Base-by-base conservation (phyloP, 306 rosid genomes). In the Quercus aquifolioides region DNA sequence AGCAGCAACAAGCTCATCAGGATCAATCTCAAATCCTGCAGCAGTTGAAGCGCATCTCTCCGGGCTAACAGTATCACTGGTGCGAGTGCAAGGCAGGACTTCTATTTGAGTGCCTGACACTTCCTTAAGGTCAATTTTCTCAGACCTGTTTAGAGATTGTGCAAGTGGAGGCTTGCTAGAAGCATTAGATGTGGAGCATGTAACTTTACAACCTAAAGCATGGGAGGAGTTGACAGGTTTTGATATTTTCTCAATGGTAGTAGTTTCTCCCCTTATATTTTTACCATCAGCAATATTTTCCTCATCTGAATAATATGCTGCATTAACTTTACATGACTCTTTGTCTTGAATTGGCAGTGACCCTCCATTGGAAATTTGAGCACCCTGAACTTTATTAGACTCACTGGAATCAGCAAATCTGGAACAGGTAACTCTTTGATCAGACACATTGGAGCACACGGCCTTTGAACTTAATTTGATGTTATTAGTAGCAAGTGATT, bases 61-160 rank as follows among this genome's bases (percentile, higher is more conserved):
- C 76, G 15, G 8, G 3, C 76, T 69, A n/a, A 68, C 62, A 71
- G 68, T 46, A 35, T 55, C 79, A 69, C 55, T 59, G 72, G 73
- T 81, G 76, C 41, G 71, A 68, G 38, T 84, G 72, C 21, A 69
- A 54, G 80, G 83, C 73, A 25, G 72, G 56, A 55, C 74, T 49
- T 73, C 78, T 81, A 80, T 84, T 57, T 83, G 84, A 77, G 71
- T 55, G 73, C 79, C 33, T 74, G 83, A 69, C 74, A 58, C 81
- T 49, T 83, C 64, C 52, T 67, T 76, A 49, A 59, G 58, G 58
- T 19, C 84, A 70, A 51, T 77, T 55, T 71, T 52, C 73, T 81
- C 78, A 55, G 38, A 68, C 70, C 72, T 65, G 33, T 62, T 17
- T 49, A 73, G 41, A 14, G 84, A 83, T 80, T 82, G 80, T 21